Evolutionary conservation across 495 filamentous ascomycete species (phyloP).

Genomic region (Podospora sp.): DNA sequence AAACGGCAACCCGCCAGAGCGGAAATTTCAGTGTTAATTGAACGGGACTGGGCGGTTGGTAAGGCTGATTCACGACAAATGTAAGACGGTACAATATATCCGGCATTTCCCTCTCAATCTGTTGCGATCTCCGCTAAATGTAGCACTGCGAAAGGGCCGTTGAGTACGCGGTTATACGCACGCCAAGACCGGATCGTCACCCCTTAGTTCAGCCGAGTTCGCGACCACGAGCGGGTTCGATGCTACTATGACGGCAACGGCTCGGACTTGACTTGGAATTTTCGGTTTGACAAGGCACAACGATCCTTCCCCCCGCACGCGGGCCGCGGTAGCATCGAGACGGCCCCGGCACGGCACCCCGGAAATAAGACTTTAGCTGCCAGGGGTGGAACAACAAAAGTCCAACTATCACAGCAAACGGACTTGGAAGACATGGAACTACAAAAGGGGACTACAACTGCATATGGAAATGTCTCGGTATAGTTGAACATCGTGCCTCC

Average conservation of each 20-base stretch:
- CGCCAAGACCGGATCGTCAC: not conserved
- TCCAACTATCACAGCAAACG: constrained; percentile 8
- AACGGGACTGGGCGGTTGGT: too few species aligned
- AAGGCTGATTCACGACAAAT: too few species aligned
- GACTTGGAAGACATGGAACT: not conserved
- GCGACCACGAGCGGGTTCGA: constrained; percentile 11
- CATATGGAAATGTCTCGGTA: not conserved
- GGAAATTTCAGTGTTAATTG: too few species aligned
- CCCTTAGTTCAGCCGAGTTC: not conserved
- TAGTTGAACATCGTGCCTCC: not conserved
- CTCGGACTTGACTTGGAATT: not conserved
- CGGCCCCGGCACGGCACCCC: not conserved
- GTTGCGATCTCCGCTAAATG: not conserved
- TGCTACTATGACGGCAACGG: constrained; percentile 1
- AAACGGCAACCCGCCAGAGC: too few species aligned
- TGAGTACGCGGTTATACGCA: not conserved
- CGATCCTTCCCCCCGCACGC: constrained; percentile 12
- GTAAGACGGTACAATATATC: too few species aligned
- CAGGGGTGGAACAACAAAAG: not conserved
- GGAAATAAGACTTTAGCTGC: not conserved
- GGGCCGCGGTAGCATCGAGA: not conserved
- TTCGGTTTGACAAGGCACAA: constrained; percentile 1
- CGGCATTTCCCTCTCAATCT: too few species aligned
- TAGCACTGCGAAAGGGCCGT: not conserved
- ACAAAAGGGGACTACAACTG: not conserved